Evolutionary conservation across 2,329 filamentous ascomycete genomes (phyloP).

Genomic region (Chrysosphaeria jannelii): DNA sequence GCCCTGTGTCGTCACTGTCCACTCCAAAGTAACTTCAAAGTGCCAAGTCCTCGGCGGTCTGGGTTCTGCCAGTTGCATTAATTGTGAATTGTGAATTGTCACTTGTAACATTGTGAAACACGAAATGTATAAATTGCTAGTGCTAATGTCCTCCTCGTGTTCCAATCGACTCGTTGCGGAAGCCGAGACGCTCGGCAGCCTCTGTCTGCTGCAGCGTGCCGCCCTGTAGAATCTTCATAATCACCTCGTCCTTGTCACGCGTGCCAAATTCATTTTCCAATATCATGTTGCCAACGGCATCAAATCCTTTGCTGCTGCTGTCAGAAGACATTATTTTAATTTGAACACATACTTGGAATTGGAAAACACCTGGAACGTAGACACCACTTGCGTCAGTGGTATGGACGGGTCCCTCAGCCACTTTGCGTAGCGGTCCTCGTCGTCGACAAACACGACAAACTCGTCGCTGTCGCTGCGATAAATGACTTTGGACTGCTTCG

Average conservation of each 20-base stretch:
- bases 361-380: slow-evolving; percentile 64
- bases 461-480: slow-evolving; percentile 41
- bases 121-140: too few relatives aligned
- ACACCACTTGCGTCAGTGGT: slow-evolving; percentile 60
- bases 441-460: slow-evolving; percentile 28
- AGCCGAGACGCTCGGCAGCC: slow-evolving; percentile 21
- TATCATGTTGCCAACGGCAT: slow-evolving; percentile 41
- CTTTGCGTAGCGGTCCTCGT: slow-evolving; percentile 33
- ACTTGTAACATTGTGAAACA: too few relatives aligned
- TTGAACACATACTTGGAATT: too few relatives aligned
- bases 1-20: too few relatives aligned
- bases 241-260: slow-evolving; percentile 44
- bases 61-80: too few relatives aligned
- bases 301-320: too few relatives aligned
- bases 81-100: background rate
- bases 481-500: slow-evolving; percentile 46
- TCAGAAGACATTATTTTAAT: too few relatives aligned
- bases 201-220: slow-evolving; percentile 33
- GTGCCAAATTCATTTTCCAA: slow-evolving; percentile 78
- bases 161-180: slow-evolving; percentile 21
- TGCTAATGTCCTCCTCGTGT: slow-evolving; percentile 7
- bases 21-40: too few relatives aligned
- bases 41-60: too few relatives aligned
- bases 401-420: slow-evolving; percentile 59
- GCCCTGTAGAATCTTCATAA: slow-evolving; percentile 52